Evolutionary conservation across 805 yeast species (phyloP).

Genomic region (Kodamaea kaohsiungensis): DNA sequence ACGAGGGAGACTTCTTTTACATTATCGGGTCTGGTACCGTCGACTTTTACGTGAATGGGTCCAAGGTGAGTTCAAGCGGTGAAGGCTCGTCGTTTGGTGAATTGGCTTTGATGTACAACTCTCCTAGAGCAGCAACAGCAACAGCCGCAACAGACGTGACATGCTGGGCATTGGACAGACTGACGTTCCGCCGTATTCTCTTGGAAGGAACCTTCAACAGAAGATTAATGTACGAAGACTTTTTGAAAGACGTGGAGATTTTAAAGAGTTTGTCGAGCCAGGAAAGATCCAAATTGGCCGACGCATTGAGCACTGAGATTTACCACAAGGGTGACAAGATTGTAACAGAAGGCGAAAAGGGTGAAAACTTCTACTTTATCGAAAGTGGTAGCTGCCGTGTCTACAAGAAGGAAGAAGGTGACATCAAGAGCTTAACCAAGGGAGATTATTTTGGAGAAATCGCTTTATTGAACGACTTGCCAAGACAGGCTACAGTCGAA

Average conservation of each 20-base stretch:
- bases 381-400: slow-evolving; percentile 84
- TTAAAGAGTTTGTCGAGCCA: slow-evolving; percentile 69
- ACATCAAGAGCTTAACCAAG: slow-evolving; percentile 58
- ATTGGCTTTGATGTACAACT: slow-evolving; percentile 93
- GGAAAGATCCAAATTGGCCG: slow-evolving; percentile 90
- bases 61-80: slow-evolving; percentile 71
- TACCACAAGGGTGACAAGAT: slow-evolving; percentile 73
- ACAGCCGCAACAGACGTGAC: slow-evolving; percentile 63
- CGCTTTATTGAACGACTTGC: slow-evolving; percentile 86
- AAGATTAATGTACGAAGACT: slow-evolving; percentile 86
- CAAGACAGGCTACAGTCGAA: slow-evolving; percentile 90
- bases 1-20: slow-evolving; percentile 91
- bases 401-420: slow-evolving; percentile 58
- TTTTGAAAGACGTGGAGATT: slow-evolving; percentile 83
- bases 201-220: slow-evolving; percentile 88
- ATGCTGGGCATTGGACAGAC: slow-evolving; percentile 88
- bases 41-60: slow-evolving; percentile 72
- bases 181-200: slow-evolving; percentile 88
- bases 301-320: slow-evolving; percentile 81
- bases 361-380: slow-evolving; percentile 46
- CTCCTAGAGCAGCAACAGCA: slow-evolving; percentile 97
- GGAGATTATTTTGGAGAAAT: slow-evolving; percentile 98
- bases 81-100: slow-evolving; percentile 95
- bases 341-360: slow-evolving; percentile 78
- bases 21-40: slow-evolving; percentile 84